phyloP scores from a whole-genome alignment of 2,329 filamentous ascomycete genomes.

The Hirsutella minnesotensis region DNA sequence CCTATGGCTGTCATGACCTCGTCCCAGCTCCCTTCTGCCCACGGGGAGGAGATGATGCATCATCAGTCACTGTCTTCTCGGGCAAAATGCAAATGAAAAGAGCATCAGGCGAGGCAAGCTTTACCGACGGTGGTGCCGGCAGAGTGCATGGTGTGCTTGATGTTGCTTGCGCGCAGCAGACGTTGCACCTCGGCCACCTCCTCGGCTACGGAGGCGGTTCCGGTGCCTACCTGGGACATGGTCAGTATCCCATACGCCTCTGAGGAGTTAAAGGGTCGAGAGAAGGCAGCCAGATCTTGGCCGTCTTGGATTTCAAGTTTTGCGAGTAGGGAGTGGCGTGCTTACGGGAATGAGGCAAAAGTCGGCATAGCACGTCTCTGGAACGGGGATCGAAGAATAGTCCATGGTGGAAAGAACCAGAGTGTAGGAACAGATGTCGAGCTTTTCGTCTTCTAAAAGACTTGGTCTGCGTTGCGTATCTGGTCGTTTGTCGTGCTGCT shows the following conservation, averaged over 20 bases:
- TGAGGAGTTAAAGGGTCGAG: background rate
- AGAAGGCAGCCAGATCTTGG: too few relatives aligned
- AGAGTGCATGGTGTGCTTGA: slow-evolving; percentile 83
- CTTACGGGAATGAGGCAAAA: slow-evolving; percentile 80
- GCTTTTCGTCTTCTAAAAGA: too few relatives aligned
- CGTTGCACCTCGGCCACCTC: slow-evolving; percentile 85
- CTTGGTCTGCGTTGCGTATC: too few relatives aligned
- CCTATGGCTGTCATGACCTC: slow-evolving; percentile 75
- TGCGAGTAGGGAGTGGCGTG: background rate
- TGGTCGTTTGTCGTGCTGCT: too few relatives aligned
- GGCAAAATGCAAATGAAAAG: background rate
- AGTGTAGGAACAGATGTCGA: too few relatives aligned
- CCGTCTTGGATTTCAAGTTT: too few relatives aligned
- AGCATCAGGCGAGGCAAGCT: background rate
- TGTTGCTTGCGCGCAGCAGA: slow-evolving; percentile 66
- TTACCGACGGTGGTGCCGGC: slow-evolving; percentile 85
- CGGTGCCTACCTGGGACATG: slow-evolving; percentile 59
- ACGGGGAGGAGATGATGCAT: background rate
- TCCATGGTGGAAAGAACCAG: slow-evolving; percentile 26
- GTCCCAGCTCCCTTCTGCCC: slow-evolving; percentile 78
- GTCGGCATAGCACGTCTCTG: slow-evolving; percentile 69
- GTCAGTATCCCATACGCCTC: background rate
- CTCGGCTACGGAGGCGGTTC: slow-evolving; percentile 60
- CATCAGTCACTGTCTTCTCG: background rate
- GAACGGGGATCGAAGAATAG: slow-evolving; percentile 47